Evolutionary conservation across 345 rosid genomes (phyloP), one percentile per base, ranked within the genome.

Genomic region (Mercurialis annua): DNA sequence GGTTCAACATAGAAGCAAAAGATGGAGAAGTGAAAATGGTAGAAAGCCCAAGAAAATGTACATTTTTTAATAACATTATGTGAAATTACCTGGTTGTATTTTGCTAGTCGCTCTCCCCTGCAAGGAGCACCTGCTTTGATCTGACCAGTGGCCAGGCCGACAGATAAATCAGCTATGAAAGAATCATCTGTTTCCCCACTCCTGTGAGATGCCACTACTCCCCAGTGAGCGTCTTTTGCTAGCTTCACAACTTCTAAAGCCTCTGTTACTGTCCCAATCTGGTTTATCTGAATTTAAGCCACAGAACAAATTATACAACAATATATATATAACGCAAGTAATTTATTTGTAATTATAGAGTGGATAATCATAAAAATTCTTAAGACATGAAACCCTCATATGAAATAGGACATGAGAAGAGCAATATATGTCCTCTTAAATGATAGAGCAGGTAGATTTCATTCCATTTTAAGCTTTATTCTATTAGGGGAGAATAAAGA

Each of bases 61-160:
- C 30, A 12, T 46, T 62, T 16, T 7, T n/a, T 59, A 42, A 71
- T 38, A 23, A 62, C n/a, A n/a, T n/a, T 65, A 78, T 64, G 59
- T 61, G 55, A 68, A 94, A 4, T 14, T 40, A 40, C 99, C 97
- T 94, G 97, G 72, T 94, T 94, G 83, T 91, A 94, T 73, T 94
- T 94, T 57, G 89, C 89, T 51, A 92, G 68, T 46, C 97, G 83
- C 81, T 94, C 99, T 70, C 99, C 97, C 68, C 99, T 81, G 83
- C 92, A 89, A 69, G 99, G 99, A 80, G 97, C 99, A 65, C 99
- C 99, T 55, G 96, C 87, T 81, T 91, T 91, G 70, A 94, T 87
- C 81, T 85, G 92, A 71, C 91, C 94, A 4, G 93, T 78, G 43
- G 85, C 81, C 43, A 94, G 79, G 66, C 97, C 99, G 58, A 94